Percentiles rank a stretch among this genome's conserved stretches.
phyloP scores from a whole-genome alignment of 768 basidiomycete genomes.

The Hericium erinaceus region DNA sequence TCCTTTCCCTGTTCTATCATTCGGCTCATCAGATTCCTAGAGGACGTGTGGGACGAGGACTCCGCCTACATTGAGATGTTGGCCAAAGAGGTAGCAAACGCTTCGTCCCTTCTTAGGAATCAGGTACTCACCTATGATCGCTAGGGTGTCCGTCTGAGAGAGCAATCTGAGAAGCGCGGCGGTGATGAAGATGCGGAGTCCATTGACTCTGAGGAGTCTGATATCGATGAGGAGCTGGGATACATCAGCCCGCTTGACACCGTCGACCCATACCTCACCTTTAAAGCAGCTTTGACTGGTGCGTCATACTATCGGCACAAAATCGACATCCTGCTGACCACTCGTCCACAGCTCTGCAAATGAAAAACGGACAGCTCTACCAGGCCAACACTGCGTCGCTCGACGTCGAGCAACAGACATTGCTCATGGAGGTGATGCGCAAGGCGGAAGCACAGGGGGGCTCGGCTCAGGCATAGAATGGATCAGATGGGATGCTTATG shows the following conservation, averaged over 20 bases:
- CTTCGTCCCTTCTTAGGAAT: constrained; percentile 1
- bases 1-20: no score
- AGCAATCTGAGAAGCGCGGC: constrained; percentile 39
- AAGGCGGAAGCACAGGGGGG: constrained; percentile 3
- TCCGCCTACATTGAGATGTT: constrained; percentile 84
- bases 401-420: constrained; percentile 65
- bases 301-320: constrained; percentile 17
- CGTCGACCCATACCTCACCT: constrained; percentile 68
- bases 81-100: constrained; percentile 56
- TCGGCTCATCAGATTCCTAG: constrained; percentile 24
- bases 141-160: constrained; percentile 66
- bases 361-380: constrained; percentile 57
- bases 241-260: constrained; percentile 78
- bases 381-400: constrained; percentile 66
- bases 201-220: constrained; percentile 36
- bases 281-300: constrained; percentile 76
- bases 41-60: constrained; percentile 88
- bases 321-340: neutral
- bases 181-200: constrained; percentile 24
- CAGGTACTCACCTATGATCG: neutral
- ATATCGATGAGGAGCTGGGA: constrained; percentile 75
- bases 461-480: neutral
- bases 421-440: constrained; percentile 80
- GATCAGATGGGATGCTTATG: neutral
- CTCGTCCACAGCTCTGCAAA: constrained; percentile 53